Evolutionary conservation across 345 rosid genomes (phyloP).

Genomic region (Salix dunnii): DNA sequence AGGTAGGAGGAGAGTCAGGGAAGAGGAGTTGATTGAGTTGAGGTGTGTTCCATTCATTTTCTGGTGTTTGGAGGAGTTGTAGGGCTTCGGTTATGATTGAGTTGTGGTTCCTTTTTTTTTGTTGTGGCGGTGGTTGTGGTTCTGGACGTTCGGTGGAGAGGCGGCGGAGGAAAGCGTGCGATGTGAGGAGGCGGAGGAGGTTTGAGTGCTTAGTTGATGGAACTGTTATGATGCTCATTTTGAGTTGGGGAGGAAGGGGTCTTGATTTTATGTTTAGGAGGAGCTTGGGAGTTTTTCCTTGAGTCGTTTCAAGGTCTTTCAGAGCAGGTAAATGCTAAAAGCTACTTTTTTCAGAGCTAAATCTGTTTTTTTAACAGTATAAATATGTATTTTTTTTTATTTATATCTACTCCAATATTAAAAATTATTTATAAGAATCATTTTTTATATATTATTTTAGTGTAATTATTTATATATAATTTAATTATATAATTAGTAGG

Average conservation of each 20-base stretch:
- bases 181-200: slow-evolving; percentile 11
- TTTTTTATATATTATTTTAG: too few species aligned
- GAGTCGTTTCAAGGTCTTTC: background rate
- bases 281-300: background rate
- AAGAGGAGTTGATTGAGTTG: slow-evolving; percentile 44
- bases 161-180: slow-evolving; percentile 14
- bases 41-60: slow-evolving; percentile 50
- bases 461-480: too few species aligned
- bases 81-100: slow-evolving; percentile 33
- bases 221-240: slow-evolving; percentile 22
- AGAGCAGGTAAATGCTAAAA: too few species aligned
- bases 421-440: too few species aligned
- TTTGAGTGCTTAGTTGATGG: slow-evolving; percentile 30
- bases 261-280: too few species aligned
- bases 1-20: slow-evolving; percentile 29
- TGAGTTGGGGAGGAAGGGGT: too few species aligned
- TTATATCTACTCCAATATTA: too few species aligned
- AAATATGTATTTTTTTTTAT: too few species aligned
- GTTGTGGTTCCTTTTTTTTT: background rate
- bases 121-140: slow-evolving; percentile 7
- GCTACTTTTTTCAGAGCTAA: too few species aligned
- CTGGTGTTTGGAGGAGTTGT: slow-evolving; percentile 44
- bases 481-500: too few species aligned
- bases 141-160: slow-evolving; percentile 27
- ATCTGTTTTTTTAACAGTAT: too few species aligned